Conservation (phyloP, 2,329 filamentous ascomycete genomes). For the Hypoxylon sp. region DNA sequence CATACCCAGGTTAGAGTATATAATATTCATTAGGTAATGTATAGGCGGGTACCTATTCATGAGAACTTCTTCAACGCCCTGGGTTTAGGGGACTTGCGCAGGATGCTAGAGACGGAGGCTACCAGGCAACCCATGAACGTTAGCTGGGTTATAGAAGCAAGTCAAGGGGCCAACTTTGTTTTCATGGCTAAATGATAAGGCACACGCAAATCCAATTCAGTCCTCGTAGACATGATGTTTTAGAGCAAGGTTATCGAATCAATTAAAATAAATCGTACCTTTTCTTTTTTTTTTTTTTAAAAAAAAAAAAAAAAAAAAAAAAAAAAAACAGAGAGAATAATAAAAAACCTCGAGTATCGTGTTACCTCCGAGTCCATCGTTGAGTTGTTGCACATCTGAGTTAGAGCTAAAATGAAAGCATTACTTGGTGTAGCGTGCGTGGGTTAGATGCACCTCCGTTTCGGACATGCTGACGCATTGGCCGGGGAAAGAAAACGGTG, state of each 20-base stretch:
- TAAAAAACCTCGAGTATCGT: not conserved
- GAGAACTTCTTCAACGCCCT: not conserved
- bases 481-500: conserved; percentile 9
- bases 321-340: not conserved
- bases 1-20: not conserved
- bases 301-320: too few species aligned
- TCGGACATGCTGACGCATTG: conserved; percentile 31
- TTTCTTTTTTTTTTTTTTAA: too few species aligned
- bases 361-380: not conserved
- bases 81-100: not conserved
- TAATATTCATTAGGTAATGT: not conserved
- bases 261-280: not conserved
- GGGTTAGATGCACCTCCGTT: conserved; percentile 22
- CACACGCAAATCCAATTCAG: not conserved
- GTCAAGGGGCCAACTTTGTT: not conserved
- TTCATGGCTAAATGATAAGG: not conserved
- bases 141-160: not conserved
- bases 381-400: not conserved
- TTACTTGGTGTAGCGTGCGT: conserved; percentile 26
- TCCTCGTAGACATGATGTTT: too few species aligned
- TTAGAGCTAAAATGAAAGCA: too few species aligned
- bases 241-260: not conserved
- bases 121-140: not conserved
- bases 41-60: not conserved
- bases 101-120: not conserved